Evolutionary conservation across 1,284 basidiomycete species (phyloP).

Genomic region (Irpex sp.): DNA sequence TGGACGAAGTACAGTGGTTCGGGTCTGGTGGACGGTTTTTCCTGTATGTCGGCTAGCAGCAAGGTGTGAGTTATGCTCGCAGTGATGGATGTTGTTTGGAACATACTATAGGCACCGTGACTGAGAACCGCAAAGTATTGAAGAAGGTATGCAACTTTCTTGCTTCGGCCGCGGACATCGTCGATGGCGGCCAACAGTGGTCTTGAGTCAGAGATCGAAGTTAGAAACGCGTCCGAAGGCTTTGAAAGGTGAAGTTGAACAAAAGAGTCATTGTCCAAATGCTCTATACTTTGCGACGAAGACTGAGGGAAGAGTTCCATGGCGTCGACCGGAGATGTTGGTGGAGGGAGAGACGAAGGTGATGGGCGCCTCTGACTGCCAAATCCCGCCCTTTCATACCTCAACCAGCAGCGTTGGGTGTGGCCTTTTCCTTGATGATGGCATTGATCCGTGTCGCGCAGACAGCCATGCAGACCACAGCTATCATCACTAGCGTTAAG

Average conservation of each 20-base stretch:
- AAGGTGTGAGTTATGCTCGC: not conserved
- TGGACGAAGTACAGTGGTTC: not conserved
- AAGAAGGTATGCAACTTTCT: not conserved
- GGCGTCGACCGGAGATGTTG: too few species aligned
- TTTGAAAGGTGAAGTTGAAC: not conserved
- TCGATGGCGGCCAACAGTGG: not conserved
- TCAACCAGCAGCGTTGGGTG: too few species aligned
- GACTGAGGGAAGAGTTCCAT: too few species aligned
- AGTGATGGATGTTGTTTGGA: not conserved
- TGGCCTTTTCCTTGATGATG: too few species aligned
- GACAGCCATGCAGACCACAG: too few species aligned
- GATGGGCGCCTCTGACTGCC: too few species aligned
- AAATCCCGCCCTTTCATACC: too few species aligned
- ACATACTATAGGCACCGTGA: not conserved
- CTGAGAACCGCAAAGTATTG: not conserved
- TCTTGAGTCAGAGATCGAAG: not conserved
- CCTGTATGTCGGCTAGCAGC: not conserved
- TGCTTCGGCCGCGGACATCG: not conserved
- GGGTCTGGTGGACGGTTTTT: not conserved
- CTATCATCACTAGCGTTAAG: too few species aligned
- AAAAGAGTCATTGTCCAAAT: not conserved
- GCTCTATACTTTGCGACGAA: not conserved
- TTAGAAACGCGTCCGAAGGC: not conserved
- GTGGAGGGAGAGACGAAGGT: too few species aligned
- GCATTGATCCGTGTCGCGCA: too few species aligned